These are phyloP conservation scores for Purpureocillium takamizusanense DNA, from an alignment of 2,329 filamentous ascomycete species.

Conservation along the genomic window DNA sequence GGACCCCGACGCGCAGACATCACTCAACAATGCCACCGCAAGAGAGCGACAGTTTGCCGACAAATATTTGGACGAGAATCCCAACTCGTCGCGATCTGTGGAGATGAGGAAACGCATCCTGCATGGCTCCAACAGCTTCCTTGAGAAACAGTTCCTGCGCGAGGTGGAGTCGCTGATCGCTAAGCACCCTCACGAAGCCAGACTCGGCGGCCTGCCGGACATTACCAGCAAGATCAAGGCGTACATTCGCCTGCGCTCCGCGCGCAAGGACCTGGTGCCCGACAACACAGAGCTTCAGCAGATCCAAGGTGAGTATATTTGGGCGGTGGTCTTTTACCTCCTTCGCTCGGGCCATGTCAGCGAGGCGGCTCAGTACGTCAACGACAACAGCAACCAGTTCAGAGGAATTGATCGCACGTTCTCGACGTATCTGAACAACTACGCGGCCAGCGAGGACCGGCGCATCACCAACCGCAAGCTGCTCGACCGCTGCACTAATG, in stretches of 20 bases:
- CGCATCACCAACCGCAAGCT: constrained; percentile 64
- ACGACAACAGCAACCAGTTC: constrained; percentile 70
- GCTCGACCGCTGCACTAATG: constrained; percentile 79
- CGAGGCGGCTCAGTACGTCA: constrained; percentile 82
- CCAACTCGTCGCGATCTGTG: constrained; percentile 53
- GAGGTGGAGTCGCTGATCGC: constrained; percentile 70
- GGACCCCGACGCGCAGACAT: constrained; percentile 47
- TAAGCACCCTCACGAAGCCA: constrained; percentile 81
- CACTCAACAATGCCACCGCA: constrained; percentile 53
- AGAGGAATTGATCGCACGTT: constrained; percentile 87
- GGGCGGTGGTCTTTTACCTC: constrained; percentile 90
- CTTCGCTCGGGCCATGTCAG: constrained; percentile 74
- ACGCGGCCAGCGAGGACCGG: constrained; percentile 67
- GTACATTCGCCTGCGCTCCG: constrained; percentile 74
- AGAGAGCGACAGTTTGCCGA: constrained; percentile 67
- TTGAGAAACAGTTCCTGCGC: constrained; percentile 73
- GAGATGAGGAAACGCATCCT: constrained; percentile 72
- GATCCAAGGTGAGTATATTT: constrained; percentile 75
- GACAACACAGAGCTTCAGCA: constrained; percentile 75
- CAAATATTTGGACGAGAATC: constrained; percentile 68
- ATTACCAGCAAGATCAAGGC: constrained; percentile 85
- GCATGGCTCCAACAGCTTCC: constrained; percentile 65
- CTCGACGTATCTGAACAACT: constrained; percentile 76
- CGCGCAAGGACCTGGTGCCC: constrained; percentile 73
- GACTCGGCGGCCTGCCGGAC: constrained; percentile 80